Conservation (phyloP, 257 asterid species). For the Solanum chmielewskii region DNA sequence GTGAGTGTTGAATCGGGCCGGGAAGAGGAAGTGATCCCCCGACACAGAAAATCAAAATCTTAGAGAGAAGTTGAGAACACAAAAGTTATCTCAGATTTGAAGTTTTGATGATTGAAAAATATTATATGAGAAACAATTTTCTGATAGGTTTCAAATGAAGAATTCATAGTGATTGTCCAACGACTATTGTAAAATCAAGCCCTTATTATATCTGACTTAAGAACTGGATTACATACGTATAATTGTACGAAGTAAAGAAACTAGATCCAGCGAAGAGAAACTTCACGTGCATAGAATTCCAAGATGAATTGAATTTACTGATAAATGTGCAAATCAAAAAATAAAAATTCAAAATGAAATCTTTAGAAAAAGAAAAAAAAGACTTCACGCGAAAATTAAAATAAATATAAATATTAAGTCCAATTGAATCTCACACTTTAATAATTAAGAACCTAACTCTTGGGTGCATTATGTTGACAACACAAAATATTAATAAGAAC, state of each 20-base stretch:
- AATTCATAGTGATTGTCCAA: background rate
- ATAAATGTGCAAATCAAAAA: background rate
- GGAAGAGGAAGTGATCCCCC: background rate
- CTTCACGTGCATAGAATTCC: background rate
- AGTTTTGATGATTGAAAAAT: background rate
- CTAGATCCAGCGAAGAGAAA: background rate
- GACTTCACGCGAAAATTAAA: accelerated
- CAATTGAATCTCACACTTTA: background rate
- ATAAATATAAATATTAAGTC: background rate
- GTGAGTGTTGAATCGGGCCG: background rate
- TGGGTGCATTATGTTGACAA: background rate
- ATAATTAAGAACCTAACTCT: background rate
- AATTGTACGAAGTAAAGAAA: background rate
- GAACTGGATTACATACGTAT: background rate
- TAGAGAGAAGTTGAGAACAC: background rate
- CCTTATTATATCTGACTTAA: background rate
- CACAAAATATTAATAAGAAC: background rate
- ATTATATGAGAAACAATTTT: background rate
- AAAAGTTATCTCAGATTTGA: background rate
- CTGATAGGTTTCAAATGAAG: background rate
- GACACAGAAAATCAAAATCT: too few species aligned
- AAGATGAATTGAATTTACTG: too few species aligned
- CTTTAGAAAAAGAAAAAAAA: too few species aligned
- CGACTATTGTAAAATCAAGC: background rate
- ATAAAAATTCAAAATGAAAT: background rate